phyloP scores from a whole-genome alignment of 75 land plant species.

The Pinus albicaulis region DNA sequence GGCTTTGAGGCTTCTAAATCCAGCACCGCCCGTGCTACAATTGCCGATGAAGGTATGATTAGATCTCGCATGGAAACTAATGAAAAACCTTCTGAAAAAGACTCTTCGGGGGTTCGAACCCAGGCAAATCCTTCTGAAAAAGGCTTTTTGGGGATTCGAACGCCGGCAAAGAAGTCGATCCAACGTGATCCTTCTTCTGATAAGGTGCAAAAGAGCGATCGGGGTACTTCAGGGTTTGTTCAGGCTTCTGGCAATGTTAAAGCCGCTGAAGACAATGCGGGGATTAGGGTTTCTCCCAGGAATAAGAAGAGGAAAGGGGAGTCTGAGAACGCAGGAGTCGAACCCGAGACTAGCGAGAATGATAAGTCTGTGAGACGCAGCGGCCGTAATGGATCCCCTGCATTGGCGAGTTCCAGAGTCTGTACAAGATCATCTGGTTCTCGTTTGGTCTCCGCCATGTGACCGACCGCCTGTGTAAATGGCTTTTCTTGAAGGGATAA shows the following conservation, averaged over 20 bases:
- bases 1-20: background rate
- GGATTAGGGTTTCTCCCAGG: background rate
- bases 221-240: background rate
- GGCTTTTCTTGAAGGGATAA: too few relatives aligned
- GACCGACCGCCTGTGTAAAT: too few relatives aligned
- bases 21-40: background rate
- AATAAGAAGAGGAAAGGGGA: background rate
- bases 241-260: too few relatives aligned
- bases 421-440: too few relatives aligned
- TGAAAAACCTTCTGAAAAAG: background rate
- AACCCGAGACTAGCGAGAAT: background rate
- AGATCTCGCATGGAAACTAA: background rate
- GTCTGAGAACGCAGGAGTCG: background rate
- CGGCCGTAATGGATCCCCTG: background rate
- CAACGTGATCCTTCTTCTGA: background rate
- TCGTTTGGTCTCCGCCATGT: too few relatives aligned
- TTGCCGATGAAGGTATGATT: background rate
- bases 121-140: background rate
- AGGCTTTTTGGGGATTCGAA: background rate
- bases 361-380: background rate
- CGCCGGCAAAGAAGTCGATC: background rate
- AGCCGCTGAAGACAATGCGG: background rate
- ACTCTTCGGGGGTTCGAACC: background rate
- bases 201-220: background rate
- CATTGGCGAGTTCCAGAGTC: too few relatives aligned